A percentile compares a stretch with the other conserved stretches of the same genome.
These are phyloP conservation scores for Pterula multifida DNA, from an alignment of 1,284 basidiomycete species.

Conservation along the genomic window DNA sequence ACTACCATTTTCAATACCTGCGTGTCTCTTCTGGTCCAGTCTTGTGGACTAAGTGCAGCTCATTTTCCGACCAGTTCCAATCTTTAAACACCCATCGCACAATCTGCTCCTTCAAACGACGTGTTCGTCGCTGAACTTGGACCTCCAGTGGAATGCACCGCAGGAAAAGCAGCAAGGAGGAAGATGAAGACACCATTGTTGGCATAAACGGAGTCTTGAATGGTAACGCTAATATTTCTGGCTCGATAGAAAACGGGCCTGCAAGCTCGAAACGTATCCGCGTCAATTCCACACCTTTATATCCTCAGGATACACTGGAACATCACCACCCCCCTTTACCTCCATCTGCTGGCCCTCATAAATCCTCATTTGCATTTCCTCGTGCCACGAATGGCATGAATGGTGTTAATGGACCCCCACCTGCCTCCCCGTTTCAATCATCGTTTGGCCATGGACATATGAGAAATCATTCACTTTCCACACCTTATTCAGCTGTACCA, in stretches of 20 bases:
- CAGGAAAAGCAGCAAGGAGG: conserved; percentile 2
- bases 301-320: conserved; percentile 9
- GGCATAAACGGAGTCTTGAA: background rate
- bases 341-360: conserved; percentile 28
- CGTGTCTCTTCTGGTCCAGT: background rate
- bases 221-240: background rate
- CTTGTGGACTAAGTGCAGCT: background rate
- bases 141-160: background rate
- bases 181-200: background rate
- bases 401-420: conserved; percentile 19
- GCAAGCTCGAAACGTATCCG: conserved; percentile 15
- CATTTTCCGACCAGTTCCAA: background rate
- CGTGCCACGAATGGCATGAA: conserved; percentile 18
- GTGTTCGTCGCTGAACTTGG: background rate
- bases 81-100: background rate
- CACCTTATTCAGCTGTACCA: conserved; percentile 41
- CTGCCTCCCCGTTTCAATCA: conserved; percentile 36
- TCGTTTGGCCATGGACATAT: conserved; percentile 29
- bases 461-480: conserved; percentile 38
- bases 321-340: conserved; percentile 17
- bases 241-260: background rate
- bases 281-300: conserved; percentile 23
- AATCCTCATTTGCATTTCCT: conserved; percentile 19
- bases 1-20: background rate
- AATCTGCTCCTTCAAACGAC: background rate